Evolutionary conservation across 306 rosid species (phyloP), one percentile per base, ranked within the genome.

Genomic region (Medicago arabica): DNA sequence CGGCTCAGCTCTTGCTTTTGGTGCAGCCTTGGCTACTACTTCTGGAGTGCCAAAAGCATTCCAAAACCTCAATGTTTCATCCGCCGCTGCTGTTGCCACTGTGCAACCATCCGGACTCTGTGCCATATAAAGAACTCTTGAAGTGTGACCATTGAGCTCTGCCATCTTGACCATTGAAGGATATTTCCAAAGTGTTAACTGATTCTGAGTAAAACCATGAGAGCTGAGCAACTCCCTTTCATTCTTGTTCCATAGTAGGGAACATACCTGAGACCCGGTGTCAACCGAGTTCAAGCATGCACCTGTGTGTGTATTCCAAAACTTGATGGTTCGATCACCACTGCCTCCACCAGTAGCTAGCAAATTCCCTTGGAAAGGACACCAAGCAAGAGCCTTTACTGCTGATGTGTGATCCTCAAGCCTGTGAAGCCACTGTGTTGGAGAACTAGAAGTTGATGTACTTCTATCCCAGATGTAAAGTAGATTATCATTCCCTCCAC

Each of bases 81-180:
- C 90, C 0, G 81, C 88, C 0, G 91, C 89, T n/a, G 90, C 92
- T 67, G 90, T 84, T 61, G 92, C 90, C 47, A 88, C 90, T 6
- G 84, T 78, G 50, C 83, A 84, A 14, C 92, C 90, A 80, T 84
- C 86, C 15, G 90, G 88, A 72, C 88, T 86, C 81, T 83, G 86
- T 11, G 93, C 91, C 98, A 93, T 89, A 57, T 36, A 90, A 57
- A 93, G 97, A 78, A 93, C 98, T 63, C 98, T 86, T 25, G 98
- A 93, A 47, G 97, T 90, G 43, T 93, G 98, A 38, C 98, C 96
- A 14, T 71, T 93, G 80, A 93, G 95, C 83, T 93, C 98, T 36
- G 88, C 89, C 90, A 86, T 86, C 82, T 90, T 90, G 16, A 87
- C 95, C 98, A 93, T 93, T 40, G 98, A 93, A n/a, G 98, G 98